These are phyloP conservation scores for Aspergillus amoenus DNA, from an alignment of 2,329 filamentous ascomycete genomes.

Conservation along the genomic window DNA sequence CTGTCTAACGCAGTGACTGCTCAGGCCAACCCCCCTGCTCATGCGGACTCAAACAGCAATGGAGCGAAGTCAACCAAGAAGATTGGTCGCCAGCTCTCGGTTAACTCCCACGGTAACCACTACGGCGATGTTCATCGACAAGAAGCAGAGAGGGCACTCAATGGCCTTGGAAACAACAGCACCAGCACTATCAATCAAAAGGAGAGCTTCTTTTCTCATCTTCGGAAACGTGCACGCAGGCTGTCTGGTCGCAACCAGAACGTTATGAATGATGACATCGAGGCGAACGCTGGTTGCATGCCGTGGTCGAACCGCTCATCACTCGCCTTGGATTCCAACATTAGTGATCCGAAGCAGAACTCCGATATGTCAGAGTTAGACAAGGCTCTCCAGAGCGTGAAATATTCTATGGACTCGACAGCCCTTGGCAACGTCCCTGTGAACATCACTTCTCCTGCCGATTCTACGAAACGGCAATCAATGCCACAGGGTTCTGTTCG, in stretches of 20 bases:
- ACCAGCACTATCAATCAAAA: constrained; percentile 78
- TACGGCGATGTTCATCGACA: constrained; percentile 87
- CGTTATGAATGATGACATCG: constrained; percentile 80
- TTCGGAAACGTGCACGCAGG: constrained; percentile 87
- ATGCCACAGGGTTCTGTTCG: constrained; percentile 37
- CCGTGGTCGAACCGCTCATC: constrained; percentile 88
- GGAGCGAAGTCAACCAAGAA: constrained; percentile 75
- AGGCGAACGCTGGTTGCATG: constrained; percentile 87
- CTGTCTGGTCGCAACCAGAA: constrained; percentile 90
- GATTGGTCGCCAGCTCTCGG: constrained; percentile 88
- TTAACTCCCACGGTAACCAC: constrained; percentile 88
- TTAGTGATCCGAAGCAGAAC: constrained; percentile 45
- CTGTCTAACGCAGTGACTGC: constrained; percentile 90
- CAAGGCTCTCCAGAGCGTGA: constrained; percentile 60
- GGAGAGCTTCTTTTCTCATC: constrained; percentile 97
- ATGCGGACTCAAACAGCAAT: constrained; percentile 42
- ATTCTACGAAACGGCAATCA: constrained; percentile 38
- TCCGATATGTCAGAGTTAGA: constrained; percentile 61
- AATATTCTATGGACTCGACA: constrained; percentile 56
- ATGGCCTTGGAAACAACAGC: constrained; percentile 68
- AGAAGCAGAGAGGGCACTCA: constrained; percentile 87
- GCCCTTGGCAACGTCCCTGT: constrained; percentile 38
- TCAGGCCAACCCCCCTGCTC: constrained; percentile 69
- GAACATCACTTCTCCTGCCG: constrained; percentile 33
- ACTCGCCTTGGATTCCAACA: constrained; percentile 68